phyloP scores from a whole-genome alignment of 2,329 filamentous ascomycete species.

The Penicillium aurantiogriseum region DNA sequence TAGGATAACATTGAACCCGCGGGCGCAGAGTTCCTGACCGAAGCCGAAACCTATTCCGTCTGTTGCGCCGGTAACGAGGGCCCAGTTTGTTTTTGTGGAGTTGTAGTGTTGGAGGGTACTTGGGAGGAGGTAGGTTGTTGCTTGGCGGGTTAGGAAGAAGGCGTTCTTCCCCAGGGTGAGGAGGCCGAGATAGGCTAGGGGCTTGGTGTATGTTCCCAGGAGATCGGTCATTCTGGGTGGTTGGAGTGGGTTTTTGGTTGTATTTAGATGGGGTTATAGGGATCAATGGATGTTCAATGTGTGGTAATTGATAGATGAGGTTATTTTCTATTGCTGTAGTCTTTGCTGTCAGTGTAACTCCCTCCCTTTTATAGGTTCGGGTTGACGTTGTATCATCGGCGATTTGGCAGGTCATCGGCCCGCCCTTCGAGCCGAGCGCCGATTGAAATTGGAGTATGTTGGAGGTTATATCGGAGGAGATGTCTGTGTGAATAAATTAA shows the following conservation, averaged over 20 bases:
- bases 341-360: not conserved
- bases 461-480: not conserved
- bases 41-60: slow-evolving; percentile 57
- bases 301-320: not conserved
- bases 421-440: slow-evolving; percentile 5
- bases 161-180: slow-evolving; percentile 14
- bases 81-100: slow-evolving; percentile 17
- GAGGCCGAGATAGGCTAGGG: slow-evolving; percentile 18
- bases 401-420: slow-evolving; percentile 5
- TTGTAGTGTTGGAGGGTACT: slow-evolving; percentile 20
- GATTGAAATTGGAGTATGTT: not conserved
- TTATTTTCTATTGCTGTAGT: not conserved
- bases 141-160: slow-evolving; percentile 16
- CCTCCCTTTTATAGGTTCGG: not conserved
- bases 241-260: not conserved
- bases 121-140: slow-evolving; percentile 18
- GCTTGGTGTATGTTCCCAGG: slow-evolving; percentile 7
- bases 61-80: slow-evolving; percentile 49
- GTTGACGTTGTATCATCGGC: not conserved
- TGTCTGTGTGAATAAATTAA: not conserved
- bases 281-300: not conserved
- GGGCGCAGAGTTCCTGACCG: slow-evolving; percentile 50
- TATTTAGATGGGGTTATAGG: not conserved
- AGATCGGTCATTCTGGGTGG: slow-evolving; percentile 1
- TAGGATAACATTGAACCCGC: slow-evolving; percentile 57